phyloP scores from a whole-genome alignment of 768 basidiomycete species.

The Coprinopsis sp. region DNA sequence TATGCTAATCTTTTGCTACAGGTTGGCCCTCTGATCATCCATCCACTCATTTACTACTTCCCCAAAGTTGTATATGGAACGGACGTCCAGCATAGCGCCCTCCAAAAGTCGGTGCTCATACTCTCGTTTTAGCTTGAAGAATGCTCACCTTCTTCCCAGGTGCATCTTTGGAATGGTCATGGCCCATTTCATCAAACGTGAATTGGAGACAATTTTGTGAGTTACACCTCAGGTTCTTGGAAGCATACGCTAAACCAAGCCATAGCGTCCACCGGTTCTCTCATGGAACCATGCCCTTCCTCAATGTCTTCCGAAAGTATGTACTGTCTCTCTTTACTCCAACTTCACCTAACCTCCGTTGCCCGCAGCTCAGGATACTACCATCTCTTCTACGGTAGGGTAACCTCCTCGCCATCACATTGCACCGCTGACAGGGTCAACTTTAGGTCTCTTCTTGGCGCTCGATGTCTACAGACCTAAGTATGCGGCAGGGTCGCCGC shows the following conservation, averaged over 20 bases:
- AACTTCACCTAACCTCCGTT: background rate
- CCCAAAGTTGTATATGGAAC: slow-evolving; percentile 67
- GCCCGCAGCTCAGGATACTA: slow-evolving; percentile 79
- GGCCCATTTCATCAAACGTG: slow-evolving; percentile 87
- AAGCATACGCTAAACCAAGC: slow-evolving; percentile 1
- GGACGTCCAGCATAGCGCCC: slow-evolving; percentile 63
- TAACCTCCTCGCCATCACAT: background rate
- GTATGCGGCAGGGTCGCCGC: slow-evolving; percentile 63
- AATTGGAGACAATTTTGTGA: slow-evolving; percentile 87
- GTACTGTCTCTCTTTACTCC: slow-evolving; percentile 12
- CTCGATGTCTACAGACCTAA: slow-evolving; percentile 77
- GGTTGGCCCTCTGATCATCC: slow-evolving; percentile 86
- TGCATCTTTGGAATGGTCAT: slow-evolving; percentile 73
- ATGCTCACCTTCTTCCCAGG: slow-evolving; percentile 22
- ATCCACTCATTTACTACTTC: slow-evolving; percentile 77
- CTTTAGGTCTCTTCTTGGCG: slow-evolving; percentile 67
- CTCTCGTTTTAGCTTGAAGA: background rate
- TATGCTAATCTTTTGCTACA: slow-evolving; percentile 24
- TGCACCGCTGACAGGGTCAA: background rate
- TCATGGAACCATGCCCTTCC: slow-evolving; percentile 86
- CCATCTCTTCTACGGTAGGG: slow-evolving; percentile 65
- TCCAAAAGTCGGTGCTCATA: slow-evolving; percentile 59
- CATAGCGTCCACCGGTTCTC: slow-evolving; percentile 90
- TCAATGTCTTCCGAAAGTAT: slow-evolving; percentile 88
- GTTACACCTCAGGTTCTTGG: slow-evolving; percentile 18